Evolutionary conservation across 2,329 filamentous ascomycete genomes (phyloP).

Genomic region (Parastagonospora avenae): DNA sequence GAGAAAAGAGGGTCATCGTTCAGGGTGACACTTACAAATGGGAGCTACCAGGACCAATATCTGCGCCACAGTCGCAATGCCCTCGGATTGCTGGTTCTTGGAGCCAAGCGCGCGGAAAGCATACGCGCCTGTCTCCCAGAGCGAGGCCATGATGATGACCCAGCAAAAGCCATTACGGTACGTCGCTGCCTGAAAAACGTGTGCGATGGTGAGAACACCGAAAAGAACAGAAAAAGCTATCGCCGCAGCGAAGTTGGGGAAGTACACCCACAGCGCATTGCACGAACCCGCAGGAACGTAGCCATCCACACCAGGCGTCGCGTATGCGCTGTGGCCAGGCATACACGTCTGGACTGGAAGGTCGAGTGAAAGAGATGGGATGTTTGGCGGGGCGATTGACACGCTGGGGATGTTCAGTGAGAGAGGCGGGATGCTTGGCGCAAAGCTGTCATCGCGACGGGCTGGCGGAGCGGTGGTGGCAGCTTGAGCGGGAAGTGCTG

Average conservation of each 20-base stretch:
- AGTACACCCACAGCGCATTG: slow-evolving; percentile 33
- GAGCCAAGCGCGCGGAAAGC: slow-evolving; percentile 49
- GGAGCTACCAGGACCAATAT: slow-evolving; percentile 54
- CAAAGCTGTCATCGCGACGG: no score
- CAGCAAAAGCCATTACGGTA: slow-evolving; percentile 47
- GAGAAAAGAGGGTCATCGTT: no score
- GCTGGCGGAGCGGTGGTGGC: no score
- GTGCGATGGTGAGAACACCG: slow-evolving; percentile 25
- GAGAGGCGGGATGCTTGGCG: no score
- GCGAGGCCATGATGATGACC: slow-evolving; percentile 52
- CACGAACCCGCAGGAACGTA: slow-evolving; percentile 30
- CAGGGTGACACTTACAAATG: slow-evolving; percentile 25
- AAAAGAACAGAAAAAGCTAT: slow-evolving; percentile 31
- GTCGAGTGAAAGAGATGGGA: no score
- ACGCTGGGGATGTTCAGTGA: no score
- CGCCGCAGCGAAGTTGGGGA: slow-evolving; percentile 28
- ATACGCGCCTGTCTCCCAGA: slow-evolving; percentile 53
- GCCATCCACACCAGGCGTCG: slow-evolving; percentile 27
- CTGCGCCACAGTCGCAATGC: slow-evolving; percentile 41
- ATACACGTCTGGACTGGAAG: no score
- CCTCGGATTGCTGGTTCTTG: slow-evolving; percentile 45
- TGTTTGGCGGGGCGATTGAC: no score
- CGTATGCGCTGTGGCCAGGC: no score
- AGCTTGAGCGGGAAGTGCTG: no score
- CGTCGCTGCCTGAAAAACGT: slow-evolving; percentile 24